Evolutionary conservation across 257 asterid species (phyloP).

Genomic region (Scutellaria galericulata): DNA sequence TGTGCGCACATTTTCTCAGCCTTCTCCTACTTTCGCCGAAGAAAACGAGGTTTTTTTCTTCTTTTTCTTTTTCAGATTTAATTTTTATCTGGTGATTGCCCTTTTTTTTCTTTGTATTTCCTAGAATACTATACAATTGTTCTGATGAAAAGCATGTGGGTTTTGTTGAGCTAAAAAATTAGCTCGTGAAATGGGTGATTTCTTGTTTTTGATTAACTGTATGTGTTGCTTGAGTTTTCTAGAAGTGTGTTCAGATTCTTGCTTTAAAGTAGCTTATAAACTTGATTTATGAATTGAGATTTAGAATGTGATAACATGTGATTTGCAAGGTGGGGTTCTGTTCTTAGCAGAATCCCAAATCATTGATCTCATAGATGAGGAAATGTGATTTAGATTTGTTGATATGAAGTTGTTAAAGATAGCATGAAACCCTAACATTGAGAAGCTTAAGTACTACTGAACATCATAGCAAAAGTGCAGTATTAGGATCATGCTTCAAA

Average conservation of each 20-base stretch:
- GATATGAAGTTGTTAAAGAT: not conserved
- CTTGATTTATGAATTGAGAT: not conserved
- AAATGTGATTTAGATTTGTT: not conserved
- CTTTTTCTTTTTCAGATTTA: not conserved
- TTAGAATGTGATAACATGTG: not conserved
- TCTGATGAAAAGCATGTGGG: constrained; percentile 2
- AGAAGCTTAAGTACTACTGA: not conserved
- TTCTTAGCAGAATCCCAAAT: constrained; percentile 3
- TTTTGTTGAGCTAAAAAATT: not conserved
- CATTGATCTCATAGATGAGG: not conserved
- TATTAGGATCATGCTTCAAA: not conserved
- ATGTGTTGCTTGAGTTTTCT: constrained; percentile 2
- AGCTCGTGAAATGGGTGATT: constrained; percentile 26
- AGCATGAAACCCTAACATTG: not conserved
- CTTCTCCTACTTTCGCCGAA: constrained; percentile 54
- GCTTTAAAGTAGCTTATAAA: not conserved
- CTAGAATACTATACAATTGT: not conserved
- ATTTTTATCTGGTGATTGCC: not conserved
- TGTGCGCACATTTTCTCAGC: constrained; percentile 60
- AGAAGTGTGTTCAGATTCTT: not conserved
- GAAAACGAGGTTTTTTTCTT: constrained; percentile 51
- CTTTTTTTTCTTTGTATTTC: not conserved
- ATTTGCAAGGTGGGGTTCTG: not conserved
- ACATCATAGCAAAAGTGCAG: not conserved
- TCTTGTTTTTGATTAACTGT: not conserved